Evolutionary conservation across 768 basidiomycete genomes (phyloP), one percentile per base, ranked within the genome.

Genomic region (Imleria badia): DNA sequence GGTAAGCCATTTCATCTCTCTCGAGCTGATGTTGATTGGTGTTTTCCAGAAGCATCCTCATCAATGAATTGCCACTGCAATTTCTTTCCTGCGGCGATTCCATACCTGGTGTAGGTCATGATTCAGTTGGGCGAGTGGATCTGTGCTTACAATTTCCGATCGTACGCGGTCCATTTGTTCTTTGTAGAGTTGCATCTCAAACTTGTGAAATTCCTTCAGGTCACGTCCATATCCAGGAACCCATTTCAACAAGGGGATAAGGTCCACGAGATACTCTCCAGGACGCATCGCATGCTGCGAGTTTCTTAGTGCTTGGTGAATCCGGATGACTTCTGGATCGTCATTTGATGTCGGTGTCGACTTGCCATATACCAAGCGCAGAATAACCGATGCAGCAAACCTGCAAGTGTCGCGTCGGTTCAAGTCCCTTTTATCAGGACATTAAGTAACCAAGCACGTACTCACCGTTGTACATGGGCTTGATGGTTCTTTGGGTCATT

Each of bases 161-260:
- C 72, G 72, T 4, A 84, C 80, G 14, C 72, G 71, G 10, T 67
- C 60, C 5, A 85, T 67, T 42, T 82, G 81, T 0, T 72, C 71
- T 48, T 73, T 78, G 67, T 81, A 85, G 5, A 85, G 64, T 0
- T 51, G 55, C 0, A 81, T 61, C 58, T 85, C 83, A 47, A 79
- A 78, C 0, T 63, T 51, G 59, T 87, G 85, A 13, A 77, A 81
- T 2, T 75, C 68, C 42, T 75, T 74, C 13, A 88, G 68, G 48
- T 79, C 76, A 6, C 73, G 71, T 5, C 82, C 73, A 59, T 84
- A 85, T 17, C 82, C 80, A 5, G 87, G 85, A 20, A 88, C 58
- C 60, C 80, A 80, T 35, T 60, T 64, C 23, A 75, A 59, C 36
- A 65, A 52, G 0, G 76, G 73, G 23, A 71, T 55, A 1, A 58